These are phyloP conservation scores for Gynostemma pentaphyllum DNA, from an alignment of 306 rosid genomes.

Conservation along the genomic window DNA sequence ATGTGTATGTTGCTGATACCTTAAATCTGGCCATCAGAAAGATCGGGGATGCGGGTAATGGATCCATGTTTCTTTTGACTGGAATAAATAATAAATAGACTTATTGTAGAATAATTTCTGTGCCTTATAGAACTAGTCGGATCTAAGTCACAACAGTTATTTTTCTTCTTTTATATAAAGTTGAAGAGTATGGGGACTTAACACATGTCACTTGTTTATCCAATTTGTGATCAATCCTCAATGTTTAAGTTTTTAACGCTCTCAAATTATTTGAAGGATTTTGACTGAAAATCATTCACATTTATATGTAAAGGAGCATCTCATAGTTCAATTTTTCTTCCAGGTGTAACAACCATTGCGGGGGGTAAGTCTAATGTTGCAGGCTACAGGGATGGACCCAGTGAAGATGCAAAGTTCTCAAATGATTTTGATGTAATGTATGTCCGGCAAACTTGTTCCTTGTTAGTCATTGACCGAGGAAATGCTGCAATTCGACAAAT, in stretches of 20 bases:
- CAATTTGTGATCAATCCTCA: background rate
- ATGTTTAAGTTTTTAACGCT: background rate
- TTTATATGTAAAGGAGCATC: background rate
- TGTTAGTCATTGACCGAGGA: slow-evolving; percentile 90
- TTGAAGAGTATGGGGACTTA: background rate
- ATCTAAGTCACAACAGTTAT: background rate
- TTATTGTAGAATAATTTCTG: background rate
- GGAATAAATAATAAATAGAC: background rate
- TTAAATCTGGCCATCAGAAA: slow-evolving; percentile 87
- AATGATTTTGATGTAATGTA: slow-evolving; percentile 89
- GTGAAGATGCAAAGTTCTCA: slow-evolving; percentile 94
- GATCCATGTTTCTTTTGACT: slow-evolving; percentile 16
- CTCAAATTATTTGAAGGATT: background rate
- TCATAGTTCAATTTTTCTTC: slow-evolving; percentile 11
- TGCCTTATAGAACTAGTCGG: background rate
- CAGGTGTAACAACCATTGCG: slow-evolving; percentile 94
- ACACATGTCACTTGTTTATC: background rate
- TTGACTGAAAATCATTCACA: background rate
- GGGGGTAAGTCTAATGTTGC: slow-evolving; percentile 89
- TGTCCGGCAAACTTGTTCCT: slow-evolving; percentile 73
- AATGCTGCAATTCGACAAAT: slow-evolving; percentile 94
- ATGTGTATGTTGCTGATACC: slow-evolving; percentile 93
- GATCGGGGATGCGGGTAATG: slow-evolving; percentile 82
- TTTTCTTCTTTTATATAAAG: background rate
- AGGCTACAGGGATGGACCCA: slow-evolving; percentile 94